phyloP scores from a whole-genome alignment of 805 yeast species.

The Lachancea sp. region DNA sequence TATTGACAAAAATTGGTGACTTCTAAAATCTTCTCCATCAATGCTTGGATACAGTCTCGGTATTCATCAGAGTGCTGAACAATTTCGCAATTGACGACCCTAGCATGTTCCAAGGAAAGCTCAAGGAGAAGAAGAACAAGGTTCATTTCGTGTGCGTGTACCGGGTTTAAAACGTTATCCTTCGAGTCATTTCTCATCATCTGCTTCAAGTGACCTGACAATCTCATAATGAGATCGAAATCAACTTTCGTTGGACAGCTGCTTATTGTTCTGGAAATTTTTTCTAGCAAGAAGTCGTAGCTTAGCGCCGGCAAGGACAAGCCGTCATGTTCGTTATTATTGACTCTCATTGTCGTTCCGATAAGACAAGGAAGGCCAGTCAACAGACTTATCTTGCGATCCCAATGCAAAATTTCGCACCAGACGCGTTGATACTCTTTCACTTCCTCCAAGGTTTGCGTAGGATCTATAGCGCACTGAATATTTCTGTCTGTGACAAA shows the following conservation, averaged over 20 bases:
- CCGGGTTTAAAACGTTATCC: conserved; percentile 5
- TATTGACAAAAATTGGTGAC: conserved; percentile 17
- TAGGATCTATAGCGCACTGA: neutral
- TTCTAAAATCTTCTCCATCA: conserved; percentile 20
- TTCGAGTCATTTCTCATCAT: conserved; percentile 8
- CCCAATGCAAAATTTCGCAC: conserved; percentile 27
- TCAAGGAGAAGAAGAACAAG: conserved; percentile 19
- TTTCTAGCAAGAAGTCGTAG: conserved; percentile 4
- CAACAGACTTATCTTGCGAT: conserved; percentile 25
- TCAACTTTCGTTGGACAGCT: conserved; percentile 10
- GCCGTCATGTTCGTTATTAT: neutral
- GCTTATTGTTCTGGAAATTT: conserved; percentile 1
- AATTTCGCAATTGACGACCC: conserved; percentile 21
- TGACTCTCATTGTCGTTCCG: conserved; percentile 17
- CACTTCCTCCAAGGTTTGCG: conserved; percentile 7
- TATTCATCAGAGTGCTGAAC: conserved; percentile 10
- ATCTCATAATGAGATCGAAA: conserved; percentile 6
- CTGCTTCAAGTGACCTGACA: conserved; percentile 11
- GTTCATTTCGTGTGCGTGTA: conserved; percentile 19
- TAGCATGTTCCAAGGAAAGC: conserved; percentile 19
- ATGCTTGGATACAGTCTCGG: conserved; percentile 9
- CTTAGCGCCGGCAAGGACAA: neutral
- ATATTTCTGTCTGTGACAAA: conserved; percentile 11
- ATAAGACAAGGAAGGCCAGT: conserved; percentile 28
- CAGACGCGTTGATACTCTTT: conserved; percentile 20